These are phyloP conservation scores for Sclerotinia subarctica DNA, from an alignment of 2,329 filamentous ascomycete genomes.

Conservation along the genomic window DNA sequence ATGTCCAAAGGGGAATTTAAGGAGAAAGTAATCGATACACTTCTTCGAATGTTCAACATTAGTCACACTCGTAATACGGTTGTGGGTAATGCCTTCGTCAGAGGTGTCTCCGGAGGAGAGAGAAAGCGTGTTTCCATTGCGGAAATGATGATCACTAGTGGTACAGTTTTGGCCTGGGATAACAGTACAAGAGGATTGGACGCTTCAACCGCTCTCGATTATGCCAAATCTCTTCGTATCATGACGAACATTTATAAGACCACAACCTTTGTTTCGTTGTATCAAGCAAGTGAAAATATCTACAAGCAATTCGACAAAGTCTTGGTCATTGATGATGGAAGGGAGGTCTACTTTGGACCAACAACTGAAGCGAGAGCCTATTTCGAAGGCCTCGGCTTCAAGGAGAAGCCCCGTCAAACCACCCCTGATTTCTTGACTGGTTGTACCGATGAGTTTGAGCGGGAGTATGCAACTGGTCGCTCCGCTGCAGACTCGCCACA, in stretches of 20 bases:
- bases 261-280: slow-evolving; percentile 65
- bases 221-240: slow-evolving; percentile 64
- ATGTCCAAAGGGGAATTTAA: slow-evolving; percentile 73
- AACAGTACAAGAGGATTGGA: slow-evolving; percentile 79
- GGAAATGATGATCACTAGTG: slow-evolving; percentile 71
- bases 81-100: slow-evolving; percentile 77
- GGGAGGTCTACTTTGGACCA: slow-evolving; percentile 63
- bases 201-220: slow-evolving; percentile 74
- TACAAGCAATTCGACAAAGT: slow-evolving; percentile 79
- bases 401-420: slow-evolving; percentile 55
- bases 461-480: slow-evolving; percentile 68
- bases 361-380: slow-evolving; percentile 60
- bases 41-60: slow-evolving; percentile 92
- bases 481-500: slow-evolving; percentile 66
- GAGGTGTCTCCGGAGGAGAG: slow-evolving; percentile 68
- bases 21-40: slow-evolving; percentile 66
- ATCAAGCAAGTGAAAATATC: slow-evolving; percentile 67
- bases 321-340: slow-evolving; percentile 69
- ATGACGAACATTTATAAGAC: slow-evolving; percentile 75
- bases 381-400: slow-evolving; percentile 63
- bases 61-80: slow-evolving; percentile 83
- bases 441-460: slow-evolving; percentile 66
- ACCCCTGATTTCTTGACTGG: slow-evolving; percentile 77
- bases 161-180: slow-evolving; percentile 73
- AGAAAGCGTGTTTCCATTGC: slow-evolving; percentile 76